Conservation (phyloP, 352 stramenopile genomes). For the Elongisporangium undulatum region DNA sequence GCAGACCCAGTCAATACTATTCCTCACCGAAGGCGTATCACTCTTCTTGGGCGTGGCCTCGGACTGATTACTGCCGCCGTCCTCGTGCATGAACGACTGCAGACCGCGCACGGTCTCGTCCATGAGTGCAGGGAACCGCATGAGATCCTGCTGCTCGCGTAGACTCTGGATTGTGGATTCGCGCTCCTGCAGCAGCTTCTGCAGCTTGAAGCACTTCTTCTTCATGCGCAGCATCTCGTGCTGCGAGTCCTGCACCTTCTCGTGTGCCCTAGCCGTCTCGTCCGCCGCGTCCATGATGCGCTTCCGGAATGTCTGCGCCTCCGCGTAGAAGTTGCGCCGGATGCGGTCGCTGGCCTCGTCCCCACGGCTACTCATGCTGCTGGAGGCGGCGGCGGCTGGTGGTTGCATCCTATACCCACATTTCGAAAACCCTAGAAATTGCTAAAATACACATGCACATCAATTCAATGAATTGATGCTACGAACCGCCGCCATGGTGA, state of each 20-base stretch:
- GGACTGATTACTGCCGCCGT: conserved; percentile 13
- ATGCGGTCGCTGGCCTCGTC: conserved; percentile 20
- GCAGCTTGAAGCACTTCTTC: conserved; percentile 52
- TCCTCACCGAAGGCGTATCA: not conserved
- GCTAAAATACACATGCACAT: not conserved
- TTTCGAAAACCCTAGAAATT: not conserved
- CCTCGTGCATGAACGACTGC: conserved; percentile 31
- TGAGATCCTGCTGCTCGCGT: conserved; percentile 39
- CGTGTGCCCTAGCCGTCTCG: conserved; percentile 15
- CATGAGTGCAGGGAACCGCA: conserved; percentile 48
- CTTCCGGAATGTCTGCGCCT: conserved; percentile 42
- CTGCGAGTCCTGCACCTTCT: conserved; percentile 29
- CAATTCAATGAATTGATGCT: not conserved
- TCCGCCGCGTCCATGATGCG: conserved; percentile 28
- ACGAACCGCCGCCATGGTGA: not conserved
- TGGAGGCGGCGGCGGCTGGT: not conserved
- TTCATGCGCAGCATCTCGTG: conserved; percentile 41
- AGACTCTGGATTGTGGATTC: conserved; percentile 43
- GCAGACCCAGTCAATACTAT: too few relatives aligned
- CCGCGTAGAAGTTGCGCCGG: conserved; percentile 51
- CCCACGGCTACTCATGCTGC: not conserved
- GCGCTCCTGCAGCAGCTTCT: conserved; percentile 54
- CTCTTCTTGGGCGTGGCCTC: not conserved
- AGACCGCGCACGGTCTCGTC: conserved; percentile 62
- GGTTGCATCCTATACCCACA: not conserved